phyloP scores from a whole-genome alignment of 805 yeast species.

The Lipomyces oligophaga region DNA sequence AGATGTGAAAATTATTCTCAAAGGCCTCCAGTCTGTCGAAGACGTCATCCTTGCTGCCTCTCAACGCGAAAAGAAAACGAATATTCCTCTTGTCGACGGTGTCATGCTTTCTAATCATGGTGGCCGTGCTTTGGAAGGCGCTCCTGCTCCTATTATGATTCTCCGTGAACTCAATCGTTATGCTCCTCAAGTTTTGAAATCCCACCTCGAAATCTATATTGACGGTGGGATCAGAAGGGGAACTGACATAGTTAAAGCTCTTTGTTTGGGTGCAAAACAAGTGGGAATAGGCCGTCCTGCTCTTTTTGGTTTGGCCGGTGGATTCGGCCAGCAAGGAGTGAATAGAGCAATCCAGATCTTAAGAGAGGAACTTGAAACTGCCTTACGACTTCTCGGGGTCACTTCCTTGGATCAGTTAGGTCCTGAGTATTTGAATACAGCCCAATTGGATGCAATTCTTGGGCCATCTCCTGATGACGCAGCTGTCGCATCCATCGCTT shows the following conservation, averaged over 20 bases:
- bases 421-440: slow-evolving; percentile 18
- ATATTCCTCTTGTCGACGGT: slow-evolving; percentile 41
- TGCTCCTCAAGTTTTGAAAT: slow-evolving; percentile 42
- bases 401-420: slow-evolving; percentile 46
- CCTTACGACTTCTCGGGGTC: slow-evolving; percentile 65
- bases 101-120: slow-evolving; percentile 65
- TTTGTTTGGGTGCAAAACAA: slow-evolving; percentile 64
- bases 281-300: slow-evolving; percentile 65
- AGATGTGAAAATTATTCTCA: slow-evolving; percentile 27
- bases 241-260: slow-evolving; percentile 60
- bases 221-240: slow-evolving; percentile 71
- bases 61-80: slow-evolving; percentile 16
- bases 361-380: slow-evolving; percentile 57
- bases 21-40: slow-evolving; percentile 32
- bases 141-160: slow-evolving; percentile 59
- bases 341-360: slow-evolving; percentile 54
- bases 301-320: slow-evolving; percentile 56
- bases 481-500: background rate
- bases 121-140: slow-evolving; percentile 64
- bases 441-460: slow-evolving; percentile 15
- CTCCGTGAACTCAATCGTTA: slow-evolving; percentile 48
- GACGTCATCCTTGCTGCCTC: slow-evolving; percentile 27
- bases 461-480: slow-evolving; percentile 15
- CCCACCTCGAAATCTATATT: slow-evolving; percentile 49
- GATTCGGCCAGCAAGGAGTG: slow-evolving; percentile 65